phyloP scores from a whole-genome alignment of 2,329 filamentous ascomycete genomes.

The Alternaria alternata region DNA sequence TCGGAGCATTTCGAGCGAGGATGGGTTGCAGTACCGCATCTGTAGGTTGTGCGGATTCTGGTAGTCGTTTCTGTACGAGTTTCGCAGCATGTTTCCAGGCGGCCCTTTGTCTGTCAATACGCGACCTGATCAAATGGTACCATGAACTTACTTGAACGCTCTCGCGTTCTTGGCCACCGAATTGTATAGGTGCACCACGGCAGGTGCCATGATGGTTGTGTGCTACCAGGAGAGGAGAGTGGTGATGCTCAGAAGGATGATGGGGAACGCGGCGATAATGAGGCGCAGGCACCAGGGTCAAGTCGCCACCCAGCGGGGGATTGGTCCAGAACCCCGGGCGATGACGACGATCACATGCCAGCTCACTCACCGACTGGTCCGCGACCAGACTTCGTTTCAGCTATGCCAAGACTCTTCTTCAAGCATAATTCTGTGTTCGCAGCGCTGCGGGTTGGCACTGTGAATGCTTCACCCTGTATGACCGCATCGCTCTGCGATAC shows the following conservation, averaged over 20 bases:
- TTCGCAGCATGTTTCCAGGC: conserved; percentile 59
- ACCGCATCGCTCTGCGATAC: background rate
- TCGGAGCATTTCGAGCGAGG: conserved; percentile 64
- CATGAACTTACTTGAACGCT: conserved; percentile 49
- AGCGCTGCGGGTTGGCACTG: background rate
- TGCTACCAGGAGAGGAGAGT: conserved; percentile 28
- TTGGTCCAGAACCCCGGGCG: conserved; percentile 20
- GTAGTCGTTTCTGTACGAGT: conserved; percentile 56
- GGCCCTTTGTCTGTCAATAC: conserved; percentile 48
- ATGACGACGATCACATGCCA: conserved; percentile 30
- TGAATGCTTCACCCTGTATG: background rate
- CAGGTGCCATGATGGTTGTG: conserved; percentile 47
- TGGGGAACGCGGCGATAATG: conserved; percentile 31
- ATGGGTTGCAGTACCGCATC: conserved; percentile 65
- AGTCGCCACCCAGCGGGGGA: conserved; percentile 20
- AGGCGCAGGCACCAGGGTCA: conserved; percentile 28
- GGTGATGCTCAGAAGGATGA: conserved; percentile 24
- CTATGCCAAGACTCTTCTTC: background rate
- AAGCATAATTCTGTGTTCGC: background rate
- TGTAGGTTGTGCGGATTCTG: conserved; percentile 53
- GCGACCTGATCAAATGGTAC: background rate
- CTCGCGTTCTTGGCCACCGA: conserved; percentile 54
- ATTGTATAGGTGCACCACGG: conserved; percentile 49
- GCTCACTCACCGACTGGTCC: conserved; percentile 8
- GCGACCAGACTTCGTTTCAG: background rate